These are phyloP conservation scores for Rostrohypoxylon terebratum DNA, from an alignment of 495 filamentous ascomycete species.

Conservation along the genomic window DNA sequence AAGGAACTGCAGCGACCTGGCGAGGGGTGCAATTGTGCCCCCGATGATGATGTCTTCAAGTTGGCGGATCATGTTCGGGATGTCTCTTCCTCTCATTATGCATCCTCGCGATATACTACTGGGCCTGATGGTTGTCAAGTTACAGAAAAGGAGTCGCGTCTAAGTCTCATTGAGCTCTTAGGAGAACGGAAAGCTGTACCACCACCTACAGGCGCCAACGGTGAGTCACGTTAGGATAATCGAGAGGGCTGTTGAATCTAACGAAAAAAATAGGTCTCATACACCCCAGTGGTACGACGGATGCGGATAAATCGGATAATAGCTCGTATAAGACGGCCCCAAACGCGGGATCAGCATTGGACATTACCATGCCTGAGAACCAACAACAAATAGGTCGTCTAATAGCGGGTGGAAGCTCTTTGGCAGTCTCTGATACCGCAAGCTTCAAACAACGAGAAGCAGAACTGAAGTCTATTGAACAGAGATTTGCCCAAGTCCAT, in stretches of 20 bases:
- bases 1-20: background rate
- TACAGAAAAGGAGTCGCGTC: slow-evolving; percentile 32
- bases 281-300: slow-evolving; percentile 38
- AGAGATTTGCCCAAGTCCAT: slow-evolving; percentile 50
- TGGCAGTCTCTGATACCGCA: slow-evolving; percentile 35
- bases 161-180: slow-evolving; percentile 29
- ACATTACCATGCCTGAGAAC: slow-evolving; percentile 18
- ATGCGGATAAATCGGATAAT: slow-evolving; percentile 46
- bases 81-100: slow-evolving; percentile 39
- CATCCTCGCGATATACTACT: slow-evolving; percentile 45
- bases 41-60: background rate
- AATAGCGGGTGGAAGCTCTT: slow-evolving; percentile 28
- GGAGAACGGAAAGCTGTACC: slow-evolving; percentile 33
- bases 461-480: slow-evolving; percentile 47
- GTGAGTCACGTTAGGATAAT: slow-evolving; percentile 28
- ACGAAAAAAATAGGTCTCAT: slow-evolving; percentile 29
- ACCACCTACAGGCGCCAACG: slow-evolving; percentile 28
- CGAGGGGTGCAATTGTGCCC: background rate
- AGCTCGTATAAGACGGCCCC: slow-evolving; percentile 49
- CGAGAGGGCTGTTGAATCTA: slow-evolving; percentile 3
- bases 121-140: slow-evolving; percentile 40
- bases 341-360: slow-evolving; percentile 37
- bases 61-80: slow-evolving; percentile 26
- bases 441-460: slow-evolving; percentile 46
- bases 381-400: background rate